A percentile compares a stretch with the other conserved stretches of the same genome.
Conservation (phyloP, 768 basidiomycete species). For the Cystoderma amianthinum region DNA sequence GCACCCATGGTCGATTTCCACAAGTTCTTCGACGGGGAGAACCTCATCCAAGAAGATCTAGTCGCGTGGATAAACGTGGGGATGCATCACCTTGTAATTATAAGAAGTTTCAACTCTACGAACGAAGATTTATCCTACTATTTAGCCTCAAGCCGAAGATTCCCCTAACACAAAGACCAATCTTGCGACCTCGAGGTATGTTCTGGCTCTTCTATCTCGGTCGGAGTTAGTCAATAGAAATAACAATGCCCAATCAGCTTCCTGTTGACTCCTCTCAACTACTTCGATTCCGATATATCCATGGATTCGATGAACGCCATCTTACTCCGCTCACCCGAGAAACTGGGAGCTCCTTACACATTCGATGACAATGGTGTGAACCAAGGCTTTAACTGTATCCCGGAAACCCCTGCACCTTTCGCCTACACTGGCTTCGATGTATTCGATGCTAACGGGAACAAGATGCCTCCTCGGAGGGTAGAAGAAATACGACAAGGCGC, state of each 20-base stretch:
- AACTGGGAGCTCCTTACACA: constrained; percentile 27
- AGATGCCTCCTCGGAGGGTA: not conserved
- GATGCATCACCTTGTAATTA: too few relatives aligned
- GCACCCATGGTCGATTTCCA: too few relatives aligned
- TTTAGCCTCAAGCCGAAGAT: too few relatives aligned
- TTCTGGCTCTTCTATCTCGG: not conserved
- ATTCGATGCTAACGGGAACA: constrained; percentile 3
- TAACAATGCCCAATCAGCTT: constrained; percentile 27
- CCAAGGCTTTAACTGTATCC: constrained; percentile 18
- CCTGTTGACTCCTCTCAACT: constrained; percentile 56
- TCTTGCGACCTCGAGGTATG: constrained; percentile 45
- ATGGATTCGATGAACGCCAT: constrained; percentile 51
- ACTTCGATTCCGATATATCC: constrained; percentile 57
- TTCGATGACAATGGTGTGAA: constrained; percentile 51
- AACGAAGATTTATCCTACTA: too few relatives aligned
- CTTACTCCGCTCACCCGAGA: constrained; percentile 30
- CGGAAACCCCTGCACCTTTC: constrained; percentile 15
- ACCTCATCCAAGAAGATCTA: too few relatives aligned
- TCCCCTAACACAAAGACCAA: constrained; percentile 55
- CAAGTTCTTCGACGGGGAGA: too few relatives aligned
- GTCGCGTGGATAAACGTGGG: too few relatives aligned
- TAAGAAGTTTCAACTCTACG: too few relatives aligned
- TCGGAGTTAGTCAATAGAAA: not conserved
- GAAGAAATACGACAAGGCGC: too few relatives aligned
- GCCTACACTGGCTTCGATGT: constrained; percentile 2